Conservation (phyloP, 2,329 filamentous ascomycete species). For the Lecanicillium sp. region DNA sequence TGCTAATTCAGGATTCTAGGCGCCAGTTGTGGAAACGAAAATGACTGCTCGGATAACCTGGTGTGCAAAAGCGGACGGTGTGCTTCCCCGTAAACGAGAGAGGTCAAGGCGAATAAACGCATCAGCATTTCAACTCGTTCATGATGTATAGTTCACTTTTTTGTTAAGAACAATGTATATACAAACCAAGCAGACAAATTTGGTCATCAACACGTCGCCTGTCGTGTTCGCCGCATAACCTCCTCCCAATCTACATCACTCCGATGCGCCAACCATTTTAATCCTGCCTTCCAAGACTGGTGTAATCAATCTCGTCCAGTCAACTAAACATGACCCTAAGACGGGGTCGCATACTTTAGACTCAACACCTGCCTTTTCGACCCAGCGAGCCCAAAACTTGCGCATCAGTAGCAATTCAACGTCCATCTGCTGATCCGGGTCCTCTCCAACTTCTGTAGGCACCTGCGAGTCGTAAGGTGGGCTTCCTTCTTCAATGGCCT, state of each 20-base stretch:
- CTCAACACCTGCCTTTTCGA: constrained; percentile 55
- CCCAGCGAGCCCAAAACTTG: constrained; percentile 66
- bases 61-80: constrained; percentile 15
- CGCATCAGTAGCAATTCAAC: constrained; percentile 56
- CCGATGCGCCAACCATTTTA: neutral
- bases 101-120: too few relatives aligned
- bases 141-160: too few relatives aligned
- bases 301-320: constrained; percentile 75
- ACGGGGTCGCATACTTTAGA: constrained; percentile 41
- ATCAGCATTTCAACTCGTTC: too few relatives aligned
- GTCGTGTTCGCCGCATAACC: too few relatives aligned
- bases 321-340: constrained; percentile 51
- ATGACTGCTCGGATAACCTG: constrained; percentile 17
- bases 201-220: too few relatives aligned
- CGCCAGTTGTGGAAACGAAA: constrained; percentile 12
- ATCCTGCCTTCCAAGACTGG: constrained; percentile 75
- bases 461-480: constrained; percentile 15
- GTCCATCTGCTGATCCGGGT: constrained; percentile 35
- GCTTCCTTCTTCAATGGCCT: constrained; percentile 11
- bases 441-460: constrained; percentile 24
- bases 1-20: constrained; percentile 9
- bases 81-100: constrained; percentile 1
- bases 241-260: too few relatives aligned
- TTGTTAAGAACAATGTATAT: neutral
- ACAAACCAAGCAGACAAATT: too few relatives aligned